phyloP scores from a whole-genome alignment of 2,329 filamentous ascomycete genomes.

The Ampelomyces quisqualis region DNA sequence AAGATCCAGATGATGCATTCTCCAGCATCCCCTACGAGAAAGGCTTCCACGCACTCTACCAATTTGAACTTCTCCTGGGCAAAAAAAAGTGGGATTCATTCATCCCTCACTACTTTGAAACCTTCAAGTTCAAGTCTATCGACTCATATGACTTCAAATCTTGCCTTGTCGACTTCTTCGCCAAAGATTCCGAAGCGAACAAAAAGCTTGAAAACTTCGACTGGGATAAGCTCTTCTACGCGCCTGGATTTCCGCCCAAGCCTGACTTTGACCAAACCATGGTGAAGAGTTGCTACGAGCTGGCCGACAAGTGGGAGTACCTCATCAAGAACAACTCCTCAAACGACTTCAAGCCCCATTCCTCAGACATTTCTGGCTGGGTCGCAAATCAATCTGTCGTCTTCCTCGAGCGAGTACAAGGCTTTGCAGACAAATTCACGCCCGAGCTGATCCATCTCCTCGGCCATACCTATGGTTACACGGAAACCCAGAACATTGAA shows the following conservation, averaged over 20 bases:
- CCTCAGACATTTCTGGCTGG: conserved; percentile 71
- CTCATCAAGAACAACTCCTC: conserved; percentile 33
- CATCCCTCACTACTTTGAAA: conserved; percentile 91
- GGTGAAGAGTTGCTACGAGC: conserved; percentile 78
- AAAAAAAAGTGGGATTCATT: conserved; percentile 90
- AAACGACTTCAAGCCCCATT: conserved; percentile 58
- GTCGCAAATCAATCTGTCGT: conserved; percentile 87
- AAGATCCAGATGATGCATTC: conserved; percentile 95
- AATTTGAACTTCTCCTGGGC: conserved; percentile 82
- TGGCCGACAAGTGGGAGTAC: conserved; percentile 79
- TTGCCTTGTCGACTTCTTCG: conserved; percentile 84
- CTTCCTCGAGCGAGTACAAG: conserved; percentile 78
- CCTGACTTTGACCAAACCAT: conserved; percentile 87
- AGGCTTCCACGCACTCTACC: conserved; percentile 90
- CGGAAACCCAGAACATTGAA: conserved; percentile 80
- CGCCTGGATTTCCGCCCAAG: conserved; percentile 85
- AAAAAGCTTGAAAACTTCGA: conserved; percentile 72
- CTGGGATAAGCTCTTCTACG: conserved; percentile 88
- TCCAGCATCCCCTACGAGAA: conserved; percentile 93
- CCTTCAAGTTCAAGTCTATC: conserved; percentile 80
- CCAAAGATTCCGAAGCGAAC: conserved; percentile 60
- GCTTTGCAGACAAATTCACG: conserved; percentile 64
- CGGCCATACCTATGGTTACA: conserved; percentile 69
- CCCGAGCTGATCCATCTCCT: conserved; percentile 68
- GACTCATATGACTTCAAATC: conserved; percentile 94